phyloP scores from a whole-genome alignment of 345 rosid species.

The Populus pruinosa region DNA sequence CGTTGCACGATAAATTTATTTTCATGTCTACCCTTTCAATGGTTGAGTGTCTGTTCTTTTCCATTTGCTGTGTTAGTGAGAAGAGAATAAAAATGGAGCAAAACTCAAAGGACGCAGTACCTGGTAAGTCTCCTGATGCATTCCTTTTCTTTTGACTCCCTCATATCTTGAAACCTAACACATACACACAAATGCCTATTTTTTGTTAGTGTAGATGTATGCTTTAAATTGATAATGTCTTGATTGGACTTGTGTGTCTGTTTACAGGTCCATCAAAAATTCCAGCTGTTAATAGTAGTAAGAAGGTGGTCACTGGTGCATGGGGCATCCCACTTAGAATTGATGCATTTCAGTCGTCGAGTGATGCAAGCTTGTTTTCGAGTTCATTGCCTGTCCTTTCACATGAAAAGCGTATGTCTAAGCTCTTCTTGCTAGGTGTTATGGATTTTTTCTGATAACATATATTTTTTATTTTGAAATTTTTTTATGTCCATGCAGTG shows the following conservation, averaged over 20 bases:
- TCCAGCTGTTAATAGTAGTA: slow-evolving; percentile 32
- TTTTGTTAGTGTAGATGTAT: not conserved
- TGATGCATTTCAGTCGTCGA: slow-evolving; percentile 36
- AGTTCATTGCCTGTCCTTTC: slow-evolving; percentile 80
- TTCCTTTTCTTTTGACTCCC: not conserved
- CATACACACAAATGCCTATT: not conserved
- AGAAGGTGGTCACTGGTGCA: slow-evolving; percentile 36
- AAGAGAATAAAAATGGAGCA: slow-evolving; percentile 46
- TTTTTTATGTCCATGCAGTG: slow-evolving; percentile 46
- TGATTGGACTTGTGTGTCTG: not conserved
- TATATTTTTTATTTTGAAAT: slow-evolving; percentile 5
- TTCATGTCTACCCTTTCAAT: not conserved
- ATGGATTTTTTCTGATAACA: not conserved
- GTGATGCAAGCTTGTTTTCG: slow-evolving; percentile 76
- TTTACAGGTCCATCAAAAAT: slow-evolving; percentile 32
- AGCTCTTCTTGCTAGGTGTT: slow-evolving; percentile 10
- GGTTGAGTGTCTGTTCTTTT: not conserved
- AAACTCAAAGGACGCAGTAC: slow-evolving; percentile 23
- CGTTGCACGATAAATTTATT: not conserved
- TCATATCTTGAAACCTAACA: not conserved
- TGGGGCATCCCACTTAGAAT: slow-evolving; percentile 50
- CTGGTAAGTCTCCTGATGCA: slow-evolving; percentile 34
- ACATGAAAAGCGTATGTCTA: slow-evolving; percentile 59
- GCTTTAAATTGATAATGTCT: not conserved
- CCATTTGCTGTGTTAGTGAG: slow-evolving; percentile 20